Evolutionary conservation across 2,329 filamentous ascomycete species (phyloP).

Genomic region (Fusarium drepaniforme): DNA sequence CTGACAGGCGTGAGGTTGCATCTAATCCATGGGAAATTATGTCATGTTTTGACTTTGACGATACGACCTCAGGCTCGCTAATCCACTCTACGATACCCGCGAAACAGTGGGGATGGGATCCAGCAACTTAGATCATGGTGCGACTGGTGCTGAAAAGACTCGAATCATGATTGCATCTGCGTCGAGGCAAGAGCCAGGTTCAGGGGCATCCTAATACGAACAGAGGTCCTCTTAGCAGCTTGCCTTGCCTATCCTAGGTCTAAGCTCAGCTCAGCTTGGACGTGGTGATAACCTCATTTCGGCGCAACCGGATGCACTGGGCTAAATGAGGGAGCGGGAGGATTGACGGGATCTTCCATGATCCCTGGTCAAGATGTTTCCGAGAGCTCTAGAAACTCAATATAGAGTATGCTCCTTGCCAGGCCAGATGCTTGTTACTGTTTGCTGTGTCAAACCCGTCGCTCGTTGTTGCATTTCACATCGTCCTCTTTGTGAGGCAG

Average conservation of each 20-base stretch:
- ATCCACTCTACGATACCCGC: not conserved
- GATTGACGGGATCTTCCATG: not conserved
- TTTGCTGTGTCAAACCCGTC: not conserved
- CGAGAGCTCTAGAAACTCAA: not conserved
- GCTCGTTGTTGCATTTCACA: not conserved
- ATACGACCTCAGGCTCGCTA: not conserved
- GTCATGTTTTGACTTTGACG: slow-evolving; percentile 1
- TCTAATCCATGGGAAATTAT: not conserved
- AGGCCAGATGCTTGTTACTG: not conserved
- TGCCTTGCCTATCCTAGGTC: not conserved
- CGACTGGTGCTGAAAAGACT: not conserved
- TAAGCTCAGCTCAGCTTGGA: not conserved
- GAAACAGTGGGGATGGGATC: not conserved
- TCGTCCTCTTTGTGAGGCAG: not conserved
- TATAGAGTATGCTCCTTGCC: not conserved
- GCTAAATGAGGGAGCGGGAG: not conserved
- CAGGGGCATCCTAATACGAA: not conserved
- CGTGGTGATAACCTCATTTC: slow-evolving; percentile 1
- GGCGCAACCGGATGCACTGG: not conserved
- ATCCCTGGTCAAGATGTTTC: not conserved
- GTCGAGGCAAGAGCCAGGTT: not conserved
- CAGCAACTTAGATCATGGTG: not conserved
- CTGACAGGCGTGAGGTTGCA: not conserved
- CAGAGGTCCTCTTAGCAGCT: not conserved
- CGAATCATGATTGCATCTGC: not conserved